Percentiles rank a stretch among this genome's conserved stretches.
Conservation (phyloP, 2,329 filamentous ascomycete species). For the Arthroderma sp. region DNA sequence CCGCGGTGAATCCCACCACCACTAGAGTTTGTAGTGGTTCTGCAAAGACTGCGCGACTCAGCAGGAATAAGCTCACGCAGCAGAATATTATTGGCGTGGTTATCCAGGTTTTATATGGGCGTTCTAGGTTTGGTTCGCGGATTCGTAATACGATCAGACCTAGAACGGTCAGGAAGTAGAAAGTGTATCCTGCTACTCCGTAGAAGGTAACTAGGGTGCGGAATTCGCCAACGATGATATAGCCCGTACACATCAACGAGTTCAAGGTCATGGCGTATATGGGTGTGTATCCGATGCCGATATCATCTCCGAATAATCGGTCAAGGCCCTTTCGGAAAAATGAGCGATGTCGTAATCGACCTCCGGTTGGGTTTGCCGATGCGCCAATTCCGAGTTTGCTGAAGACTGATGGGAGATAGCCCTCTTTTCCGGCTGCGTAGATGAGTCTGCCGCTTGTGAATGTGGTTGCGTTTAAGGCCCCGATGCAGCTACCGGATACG, state of each 20-base stretch:
- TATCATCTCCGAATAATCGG: constrained; percentile 58
- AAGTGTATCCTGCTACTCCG: constrained; percentile 90
- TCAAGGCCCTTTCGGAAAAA: constrained; percentile 48
- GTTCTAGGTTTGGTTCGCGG: constrained; percentile 70
- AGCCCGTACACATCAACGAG: constrained; percentile 55
- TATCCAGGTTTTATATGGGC: constrained; percentile 94
- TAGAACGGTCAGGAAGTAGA: constrained; percentile 92
- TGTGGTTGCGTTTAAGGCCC: constrained; percentile 82
- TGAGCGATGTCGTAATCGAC: constrained; percentile 33
- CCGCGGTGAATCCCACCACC: constrained; percentile 71
- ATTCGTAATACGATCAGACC: constrained; percentile 85
- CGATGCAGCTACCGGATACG: constrained; percentile 84
- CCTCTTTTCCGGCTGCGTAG: constrained; percentile 89
- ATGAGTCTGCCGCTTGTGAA: constrained; percentile 88
- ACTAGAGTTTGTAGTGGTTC: constrained; percentile 81
- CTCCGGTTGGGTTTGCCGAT: constrained; percentile 16
- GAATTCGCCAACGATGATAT: constrained; percentile 82
- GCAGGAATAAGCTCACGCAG: constrained; percentile 86
- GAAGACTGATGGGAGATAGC: constrained; percentile 75
- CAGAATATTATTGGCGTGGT: constrained; percentile 95
- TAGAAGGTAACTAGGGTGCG: constrained; percentile 89
- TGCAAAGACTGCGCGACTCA: constrained; percentile 78
- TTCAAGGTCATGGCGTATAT: constrained; percentile 84
- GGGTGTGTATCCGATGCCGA: constrained; percentile 83
- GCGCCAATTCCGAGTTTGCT: constrained; percentile 61